These are phyloP conservation scores for Pichia deserticola DNA, from an alignment of 805 yeast genomes.

Conservation along the genomic window DNA sequence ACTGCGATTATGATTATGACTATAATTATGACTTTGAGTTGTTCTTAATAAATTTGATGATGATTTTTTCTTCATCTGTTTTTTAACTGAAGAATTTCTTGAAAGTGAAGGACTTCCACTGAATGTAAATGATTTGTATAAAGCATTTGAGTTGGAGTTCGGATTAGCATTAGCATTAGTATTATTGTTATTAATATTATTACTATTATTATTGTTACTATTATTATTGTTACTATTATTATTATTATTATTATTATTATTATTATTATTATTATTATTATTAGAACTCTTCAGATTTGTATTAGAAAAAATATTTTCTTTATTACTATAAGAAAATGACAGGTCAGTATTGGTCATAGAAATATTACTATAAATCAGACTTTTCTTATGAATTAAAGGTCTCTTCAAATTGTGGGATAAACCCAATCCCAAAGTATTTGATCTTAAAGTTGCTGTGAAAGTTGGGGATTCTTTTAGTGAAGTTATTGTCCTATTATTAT, in stretches of 20 bases:
- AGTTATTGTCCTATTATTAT: neutral
- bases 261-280: too few species aligned
- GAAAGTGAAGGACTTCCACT: constrained; percentile 2
- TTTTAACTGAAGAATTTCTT: constrained; percentile 4
- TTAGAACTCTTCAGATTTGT: neutral
- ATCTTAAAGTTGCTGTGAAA: neutral
- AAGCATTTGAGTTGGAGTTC: neutral
- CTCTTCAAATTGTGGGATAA: neutral
- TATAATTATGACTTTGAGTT: constrained; percentile 3
- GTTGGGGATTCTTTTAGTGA: neutral
- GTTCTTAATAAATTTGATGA: neutral
- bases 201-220: too few species aligned
- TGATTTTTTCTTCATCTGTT: constrained; percentile 7
- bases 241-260: too few species aligned
- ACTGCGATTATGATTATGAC: neutral
- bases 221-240: too few species aligned
- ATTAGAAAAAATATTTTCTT: constrained; percentile 3
- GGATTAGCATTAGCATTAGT: neutral
- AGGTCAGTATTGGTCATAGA: neutral
- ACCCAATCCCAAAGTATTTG: neutral
- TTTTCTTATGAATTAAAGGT: neutral
- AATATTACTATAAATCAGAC: neutral
- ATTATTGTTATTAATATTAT: neutral
- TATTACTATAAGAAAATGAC: constrained; percentile 1
- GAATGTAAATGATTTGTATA: constrained; percentile 4